Evolutionary conservation across 495 filamentous ascomycete species (phyloP).

Genomic region (Amniculicola lignicola): DNA sequence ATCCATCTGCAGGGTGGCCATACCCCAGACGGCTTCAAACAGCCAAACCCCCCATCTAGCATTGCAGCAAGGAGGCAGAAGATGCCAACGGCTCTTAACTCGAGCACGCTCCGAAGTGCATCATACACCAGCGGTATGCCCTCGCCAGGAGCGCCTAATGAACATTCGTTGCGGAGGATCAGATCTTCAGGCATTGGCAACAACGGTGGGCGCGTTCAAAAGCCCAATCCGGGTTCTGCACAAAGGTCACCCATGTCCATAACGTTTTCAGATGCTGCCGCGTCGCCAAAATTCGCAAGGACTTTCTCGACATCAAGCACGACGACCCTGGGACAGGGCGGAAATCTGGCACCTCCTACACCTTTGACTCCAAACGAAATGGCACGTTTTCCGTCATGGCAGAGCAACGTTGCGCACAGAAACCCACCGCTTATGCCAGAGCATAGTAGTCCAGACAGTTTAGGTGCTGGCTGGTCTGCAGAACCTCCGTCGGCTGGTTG

Average conservation of each 20-base stretch:
- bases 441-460: conserved; percentile 29
- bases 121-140: conserved; percentile 40
- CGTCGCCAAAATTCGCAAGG: conserved; percentile 38
- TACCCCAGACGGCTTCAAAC: conserved; percentile 34
- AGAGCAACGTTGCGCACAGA: conserved; percentile 28
- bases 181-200: conserved; percentile 36
- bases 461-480: conserved; percentile 22
- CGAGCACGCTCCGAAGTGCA: conserved; percentile 39
- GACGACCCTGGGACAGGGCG: conserved; percentile 14
- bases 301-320: conserved; percentile 20
- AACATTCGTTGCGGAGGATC: conserved; percentile 42
- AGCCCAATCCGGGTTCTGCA: conserved; percentile 37
- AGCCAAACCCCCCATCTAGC: conserved; percentile 36
- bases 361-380: conserved; percentile 41
- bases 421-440: conserved; percentile 31
- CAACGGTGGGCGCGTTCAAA: conserved; percentile 40
- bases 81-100: conserved; percentile 37
- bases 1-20: conserved; percentile 30
- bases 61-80: conserved; percentile 41
- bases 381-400: conserved; percentile 31
- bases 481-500: conserved; percentile 26
- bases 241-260: conserved; percentile 43
- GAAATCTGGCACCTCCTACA: conserved; percentile 43
- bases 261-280: conserved; percentile 40
- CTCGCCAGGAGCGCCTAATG: conserved; percentile 27